Evolutionary conservation across 2,329 filamentous ascomycete species (phyloP).

Genomic region (Aspergillus fijiensis): DNA sequence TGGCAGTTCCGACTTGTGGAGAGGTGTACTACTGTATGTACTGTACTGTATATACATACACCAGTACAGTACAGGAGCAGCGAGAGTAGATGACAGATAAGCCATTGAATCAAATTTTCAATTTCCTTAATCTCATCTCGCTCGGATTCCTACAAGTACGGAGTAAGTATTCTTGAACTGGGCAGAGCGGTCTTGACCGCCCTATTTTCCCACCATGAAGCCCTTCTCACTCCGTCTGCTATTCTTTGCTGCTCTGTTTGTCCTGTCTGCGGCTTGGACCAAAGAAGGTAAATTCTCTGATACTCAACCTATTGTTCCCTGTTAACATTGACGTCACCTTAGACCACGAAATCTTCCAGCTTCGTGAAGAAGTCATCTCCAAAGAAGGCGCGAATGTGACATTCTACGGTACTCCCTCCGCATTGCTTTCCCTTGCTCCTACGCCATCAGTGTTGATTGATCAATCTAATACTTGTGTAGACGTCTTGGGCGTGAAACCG

Average conservation of each 20-base stretch:
- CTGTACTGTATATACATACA: too few relatives aligned
- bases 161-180: constrained; percentile 7
- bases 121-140: background rate
- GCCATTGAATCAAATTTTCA: too few relatives aligned
- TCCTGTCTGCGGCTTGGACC: constrained; percentile 73
- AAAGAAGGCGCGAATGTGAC: constrained; percentile 75
- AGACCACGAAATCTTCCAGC: constrained; percentile 98
- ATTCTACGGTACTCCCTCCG: constrained; percentile 68
- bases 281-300: constrained; percentile 69
- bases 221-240: constrained; percentile 62
- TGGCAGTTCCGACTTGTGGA: background rate
- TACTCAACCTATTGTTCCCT: background rate
- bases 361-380: constrained; percentile 79
- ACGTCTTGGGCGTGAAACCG: constrained; percentile 76
- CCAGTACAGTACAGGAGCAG: too few relatives aligned
- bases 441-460: constrained; percentile 1
- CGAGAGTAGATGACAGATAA: constrained; percentile 11
- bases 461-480: constrained; percentile 33
- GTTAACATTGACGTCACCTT: constrained; percentile 8
- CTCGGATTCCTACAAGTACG: constrained; percentile 2
- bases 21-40: too few relatives aligned
- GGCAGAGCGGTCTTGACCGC: constrained; percentile 27
- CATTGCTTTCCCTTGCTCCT: background rate
- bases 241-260: constrained; percentile 67
- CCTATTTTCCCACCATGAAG: constrained; percentile 62